Evolutionary conservation across 2,329 filamentous ascomycete species (phyloP).

Genomic region (Penicillium occitanis): DNA sequence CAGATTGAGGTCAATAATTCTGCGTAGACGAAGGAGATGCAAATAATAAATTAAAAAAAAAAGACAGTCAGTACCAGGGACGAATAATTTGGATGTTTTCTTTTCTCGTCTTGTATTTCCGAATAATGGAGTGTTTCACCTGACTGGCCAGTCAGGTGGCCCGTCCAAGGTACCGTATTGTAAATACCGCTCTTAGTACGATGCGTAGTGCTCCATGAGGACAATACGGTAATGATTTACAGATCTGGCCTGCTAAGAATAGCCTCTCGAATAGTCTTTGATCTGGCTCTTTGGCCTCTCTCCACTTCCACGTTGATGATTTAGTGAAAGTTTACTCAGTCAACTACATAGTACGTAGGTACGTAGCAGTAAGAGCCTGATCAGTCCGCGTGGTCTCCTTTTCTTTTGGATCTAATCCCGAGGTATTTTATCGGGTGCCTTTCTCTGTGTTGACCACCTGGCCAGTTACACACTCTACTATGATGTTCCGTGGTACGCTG

Average conservation of each 20-base stretch:
- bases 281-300: neutral
- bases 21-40: neutral
- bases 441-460: neutral
- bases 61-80: neutral
- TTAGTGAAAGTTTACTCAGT: neutral
- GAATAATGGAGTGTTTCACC: conserved; percentile 2
- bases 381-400: neutral
- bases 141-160: conserved; percentile 11
- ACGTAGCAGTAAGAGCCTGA: neutral
- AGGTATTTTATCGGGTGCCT: neutral
- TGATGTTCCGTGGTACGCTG: neutral
- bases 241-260: neutral
- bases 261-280: neutral
- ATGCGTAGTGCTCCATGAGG: too few relatives aligned
- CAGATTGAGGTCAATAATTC: neutral
- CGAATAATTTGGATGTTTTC: conserved; percentile 5
- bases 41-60: neutral
- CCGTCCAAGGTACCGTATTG: neutral
- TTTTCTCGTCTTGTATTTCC: neutral
- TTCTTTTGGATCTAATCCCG: neutral
- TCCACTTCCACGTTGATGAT: neutral
- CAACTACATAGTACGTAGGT: neutral
- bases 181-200: neutral
- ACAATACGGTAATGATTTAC: conserved; percentile 8
- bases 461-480: neutral